Evolutionary conservation across 257 asterid genomes (phyloP).

Genomic region (Osmanthus fragrans): DNA sequence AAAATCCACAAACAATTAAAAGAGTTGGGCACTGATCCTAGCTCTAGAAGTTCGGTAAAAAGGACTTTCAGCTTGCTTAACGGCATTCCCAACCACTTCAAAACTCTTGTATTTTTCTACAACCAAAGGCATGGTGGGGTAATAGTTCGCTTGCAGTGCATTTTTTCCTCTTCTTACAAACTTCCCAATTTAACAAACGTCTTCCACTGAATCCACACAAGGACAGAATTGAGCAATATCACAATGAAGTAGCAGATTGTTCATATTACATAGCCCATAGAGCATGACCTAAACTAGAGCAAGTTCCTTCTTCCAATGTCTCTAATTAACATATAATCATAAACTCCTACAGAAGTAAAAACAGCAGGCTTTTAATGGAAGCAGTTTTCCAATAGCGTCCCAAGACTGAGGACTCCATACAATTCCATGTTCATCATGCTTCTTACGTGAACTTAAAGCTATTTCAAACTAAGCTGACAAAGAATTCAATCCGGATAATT

Average conservation of each 20-base stretch:
- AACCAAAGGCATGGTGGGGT: too few species aligned
- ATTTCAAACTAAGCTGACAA: background rate
- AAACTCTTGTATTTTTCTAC: too few species aligned
- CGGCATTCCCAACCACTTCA: too few species aligned
- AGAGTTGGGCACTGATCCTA: background rate
- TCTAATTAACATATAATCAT: background rate
- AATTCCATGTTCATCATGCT: background rate
- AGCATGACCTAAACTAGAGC: background rate
- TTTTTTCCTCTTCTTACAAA: background rate
- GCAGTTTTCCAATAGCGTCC: background rate
- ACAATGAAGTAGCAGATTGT: background rate
- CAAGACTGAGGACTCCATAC: background rate
- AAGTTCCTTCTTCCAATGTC: background rate
- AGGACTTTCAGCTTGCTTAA: too few species aligned
- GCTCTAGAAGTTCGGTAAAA: too few species aligned
- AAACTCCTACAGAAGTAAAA: background rate
- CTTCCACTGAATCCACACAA: background rate
- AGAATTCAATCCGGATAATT: background rate
- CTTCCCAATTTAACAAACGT: background rate
- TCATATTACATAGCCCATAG: too few species aligned
- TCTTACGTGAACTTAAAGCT: background rate
- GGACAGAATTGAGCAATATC: background rate
- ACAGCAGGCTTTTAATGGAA: background rate
- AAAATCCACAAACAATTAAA: background rate
- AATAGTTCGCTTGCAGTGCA: too few species aligned